Evolutionary conservation across 2,329 filamentous ascomycete species (phyloP), one percentile per base, ranked within the genome.

Genomic region (Emericellopsis atlantica): DNA sequence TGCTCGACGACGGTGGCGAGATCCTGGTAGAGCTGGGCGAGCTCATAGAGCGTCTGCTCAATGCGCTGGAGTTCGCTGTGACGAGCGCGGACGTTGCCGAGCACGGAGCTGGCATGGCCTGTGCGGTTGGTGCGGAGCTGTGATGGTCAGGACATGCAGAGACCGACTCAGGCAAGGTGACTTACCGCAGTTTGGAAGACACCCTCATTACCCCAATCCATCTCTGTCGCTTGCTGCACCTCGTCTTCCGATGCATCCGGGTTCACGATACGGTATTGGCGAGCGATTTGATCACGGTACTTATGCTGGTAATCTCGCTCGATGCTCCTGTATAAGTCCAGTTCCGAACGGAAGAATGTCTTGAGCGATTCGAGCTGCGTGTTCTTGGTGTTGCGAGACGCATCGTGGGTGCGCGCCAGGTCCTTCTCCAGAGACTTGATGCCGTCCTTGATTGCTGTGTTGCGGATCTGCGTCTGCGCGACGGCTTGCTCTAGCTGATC

Each of bases 41-140:
- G 72, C 57, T 90, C 81, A 31, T 67, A 65, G 48, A 90, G 71
- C 6, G 82, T 87, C 56, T 75, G 70, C 61, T 90, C 84, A 50
- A 92, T 90, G 59, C 76, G 77, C 63, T 85, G 76, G 47, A 90
- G 79, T 62, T 90, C 85, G 56, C 84, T 85, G 68, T 90, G 85
- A 42, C 85, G 83, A 32, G 83, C 84, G 48, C 83, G 81, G 32
- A 90, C 85, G 47, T 82, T 81, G 48, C 83, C 83, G 39, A 90
- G 76, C 7, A 87, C 77, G 14, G 79, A 79, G 39, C 71, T 75
- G 34, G 83, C 84, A 54, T 85, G 81, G 42, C 80, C 81, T 36
- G 75, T 76, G 48, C 81, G 81, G 68, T 86, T 88, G 51, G 72
- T 76, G 54, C 79, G 79, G 53, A 89, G 77, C 82, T 88, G 49